These are phyloP conservation scores for Euphrasia arctica DNA, from an alignment of 305 asterid genomes.

Conservation along the genomic window DNA sequence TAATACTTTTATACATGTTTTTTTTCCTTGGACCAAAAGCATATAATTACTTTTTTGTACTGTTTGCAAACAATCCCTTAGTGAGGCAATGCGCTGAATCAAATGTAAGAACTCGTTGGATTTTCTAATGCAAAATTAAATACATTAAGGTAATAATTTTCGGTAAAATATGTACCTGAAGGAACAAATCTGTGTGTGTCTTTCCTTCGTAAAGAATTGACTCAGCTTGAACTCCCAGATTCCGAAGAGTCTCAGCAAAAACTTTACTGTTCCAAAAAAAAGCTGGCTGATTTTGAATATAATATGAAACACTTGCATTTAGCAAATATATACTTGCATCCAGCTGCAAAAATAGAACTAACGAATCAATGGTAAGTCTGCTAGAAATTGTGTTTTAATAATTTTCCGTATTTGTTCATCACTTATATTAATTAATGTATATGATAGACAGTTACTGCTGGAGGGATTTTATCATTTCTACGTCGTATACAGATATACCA, in stretches of 20 bases:
- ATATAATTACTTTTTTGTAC: no score
- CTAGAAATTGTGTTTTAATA: no score
- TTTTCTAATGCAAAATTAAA: not conserved
- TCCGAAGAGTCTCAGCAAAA: slow-evolving; percentile 69
- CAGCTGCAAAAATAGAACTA: no score
- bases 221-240: slow-evolving; percentile 69
- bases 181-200: slow-evolving; percentile 84
- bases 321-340: not conserved
- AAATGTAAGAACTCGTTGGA: not conserved
- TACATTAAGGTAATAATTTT: slow-evolving; percentile 3
- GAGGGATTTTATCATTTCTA: no score
- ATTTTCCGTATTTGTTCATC: no score
- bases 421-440: no score
- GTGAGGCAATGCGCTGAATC: no score
- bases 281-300: not conserved
- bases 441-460: no score
- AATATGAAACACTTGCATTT: not conserved
- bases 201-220: slow-evolving; percentile 77
- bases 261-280: slow-evolving; percentile 42
- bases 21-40: not conserved
- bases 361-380: no score
- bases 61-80: not conserved
- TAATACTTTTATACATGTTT: no score
- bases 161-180: slow-evolving; percentile 29
- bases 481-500: no score